phyloP scores from a whole-genome alignment of 2,329 filamentous ascomycete species.

The Dothideomycetes sp. region DNA sequence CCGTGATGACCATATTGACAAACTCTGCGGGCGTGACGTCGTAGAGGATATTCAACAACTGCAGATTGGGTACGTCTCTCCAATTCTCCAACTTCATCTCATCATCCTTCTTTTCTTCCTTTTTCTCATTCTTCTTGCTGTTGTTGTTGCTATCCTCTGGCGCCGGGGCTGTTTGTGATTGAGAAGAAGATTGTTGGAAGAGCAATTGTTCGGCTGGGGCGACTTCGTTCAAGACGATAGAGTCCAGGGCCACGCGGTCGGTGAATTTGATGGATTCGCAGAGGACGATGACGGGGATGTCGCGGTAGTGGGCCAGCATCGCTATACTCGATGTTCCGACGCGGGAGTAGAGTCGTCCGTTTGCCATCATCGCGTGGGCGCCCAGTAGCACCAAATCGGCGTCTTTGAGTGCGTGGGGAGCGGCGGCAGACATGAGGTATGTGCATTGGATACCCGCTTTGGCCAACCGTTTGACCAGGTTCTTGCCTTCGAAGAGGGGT shows the following conservation, averaged over 20 bases:
- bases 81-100: constrained; percentile 39
- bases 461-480: constrained; percentile 61
- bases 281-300: constrained; percentile 75
- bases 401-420: constrained; percentile 63
- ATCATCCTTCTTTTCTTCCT: constrained; percentile 26
- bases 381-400: constrained; percentile 72
- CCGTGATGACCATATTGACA: constrained; percentile 81
- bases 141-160: neutral
- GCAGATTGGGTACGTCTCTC: constrained; percentile 50
- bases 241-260: constrained; percentile 79
- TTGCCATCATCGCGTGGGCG: constrained; percentile 91
- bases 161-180: neutral
- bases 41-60: constrained; percentile 70
- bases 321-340: constrained; percentile 82
- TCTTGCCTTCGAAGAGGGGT: constrained; percentile 60
- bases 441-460: constrained; percentile 64
- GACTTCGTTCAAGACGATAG: constrained; percentile 89
- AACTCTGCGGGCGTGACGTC: constrained; percentile 85
- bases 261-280: constrained; percentile 96
- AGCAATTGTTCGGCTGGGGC: constrained; percentile 65
- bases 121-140: constrained; percentile 14
- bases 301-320: constrained; percentile 66
- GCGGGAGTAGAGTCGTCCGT: constrained; percentile 80
- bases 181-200: constrained; percentile 20
- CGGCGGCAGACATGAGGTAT: constrained; percentile 72